Percentiles rank a stretch among this genome's conserved stretches.
phyloP scores from a whole-genome alignment of 345 rosid species.

The Pistacia vera region DNA sequence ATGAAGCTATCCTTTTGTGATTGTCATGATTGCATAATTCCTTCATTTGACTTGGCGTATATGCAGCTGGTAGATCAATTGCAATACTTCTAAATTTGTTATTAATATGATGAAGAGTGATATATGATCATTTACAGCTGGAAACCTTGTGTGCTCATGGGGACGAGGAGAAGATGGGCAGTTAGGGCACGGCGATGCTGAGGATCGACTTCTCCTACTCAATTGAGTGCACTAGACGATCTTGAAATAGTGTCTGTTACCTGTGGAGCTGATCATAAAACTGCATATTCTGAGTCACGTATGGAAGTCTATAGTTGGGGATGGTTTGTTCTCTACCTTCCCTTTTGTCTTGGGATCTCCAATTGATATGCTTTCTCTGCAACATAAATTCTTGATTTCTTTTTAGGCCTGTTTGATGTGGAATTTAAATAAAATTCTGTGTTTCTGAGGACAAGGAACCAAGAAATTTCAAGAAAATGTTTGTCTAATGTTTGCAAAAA shows the following conservation, averaged over 20 bases:
- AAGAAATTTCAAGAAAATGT: too few relatives aligned
- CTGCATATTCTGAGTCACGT: slow-evolving; percentile 69
- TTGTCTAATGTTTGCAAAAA: too few relatives aligned
- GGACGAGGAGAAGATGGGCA: slow-evolving; percentile 99
- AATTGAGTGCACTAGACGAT: slow-evolving; percentile 69
- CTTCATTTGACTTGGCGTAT: too few relatives aligned
- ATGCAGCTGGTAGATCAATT: background rate
- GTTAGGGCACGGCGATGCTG: slow-evolving; percentile 95
- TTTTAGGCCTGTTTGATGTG: too few relatives aligned
- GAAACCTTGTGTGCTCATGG: slow-evolving; percentile 88
- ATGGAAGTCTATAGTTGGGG: slow-evolving; percentile 92
- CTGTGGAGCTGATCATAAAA: slow-evolving; percentile 96
- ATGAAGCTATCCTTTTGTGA: background rate
- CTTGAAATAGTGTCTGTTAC: slow-evolving; percentile 63
- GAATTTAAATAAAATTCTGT: too few relatives aligned
- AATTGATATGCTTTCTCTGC: background rate
- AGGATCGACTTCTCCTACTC: slow-evolving; percentile 84
- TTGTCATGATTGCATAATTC: background rate
- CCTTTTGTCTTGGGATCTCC: background rate
- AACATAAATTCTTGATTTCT: background rate
- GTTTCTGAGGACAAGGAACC: too few relatives aligned
- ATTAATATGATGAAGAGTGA: slow-evolving; percentile 1
- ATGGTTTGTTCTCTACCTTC: slow-evolving; percentile 44
- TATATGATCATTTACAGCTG: slow-evolving; percentile 56
- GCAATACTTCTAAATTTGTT: background rate